Evolutionary conservation across 768 basidiomycete species (phyloP).

Genomic region (Auricularia heimuer): DNA sequence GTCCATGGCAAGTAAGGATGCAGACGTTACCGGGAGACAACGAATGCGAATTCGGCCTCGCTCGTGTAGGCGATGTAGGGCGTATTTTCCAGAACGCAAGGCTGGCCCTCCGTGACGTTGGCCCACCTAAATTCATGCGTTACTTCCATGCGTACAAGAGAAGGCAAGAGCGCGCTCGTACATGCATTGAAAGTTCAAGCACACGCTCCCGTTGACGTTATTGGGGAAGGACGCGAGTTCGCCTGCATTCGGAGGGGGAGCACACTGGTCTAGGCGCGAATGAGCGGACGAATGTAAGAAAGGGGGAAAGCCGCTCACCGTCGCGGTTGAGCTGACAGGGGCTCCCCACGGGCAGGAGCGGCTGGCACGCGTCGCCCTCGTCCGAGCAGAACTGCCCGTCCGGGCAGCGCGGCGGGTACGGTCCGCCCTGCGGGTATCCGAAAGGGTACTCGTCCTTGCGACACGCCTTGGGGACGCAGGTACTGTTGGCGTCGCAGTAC

Average conservation of each 20-base stretch:
- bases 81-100: constrained; percentile 70
- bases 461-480: constrained; percentile 58
- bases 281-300: not conserved
- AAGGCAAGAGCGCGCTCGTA: constrained; percentile 16
- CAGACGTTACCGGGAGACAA: constrained; percentile 61
- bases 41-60: constrained; percentile 54
- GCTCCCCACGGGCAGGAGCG: constrained; percentile 48
- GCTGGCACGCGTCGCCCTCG: constrained; percentile 63
- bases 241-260: constrained; percentile 52
- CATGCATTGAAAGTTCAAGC: constrained; percentile 78
- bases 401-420: constrained; percentile 52
- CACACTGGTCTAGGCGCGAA: constrained; percentile 56
- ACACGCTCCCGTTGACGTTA: constrained; percentile 76
- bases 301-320: constrained; percentile 33
- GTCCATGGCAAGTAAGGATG: not conserved
- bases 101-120: constrained; percentile 54
- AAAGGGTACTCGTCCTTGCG: constrained; percentile 71
- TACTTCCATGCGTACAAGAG: too few relatives aligned
- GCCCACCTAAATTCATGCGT: constrained; percentile 47
- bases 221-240: constrained; percentile 37
- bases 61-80: constrained; percentile 62
- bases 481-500: constrained; percentile 47
- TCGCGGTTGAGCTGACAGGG: constrained; percentile 81
- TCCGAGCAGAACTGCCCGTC: constrained; percentile 71
- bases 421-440: constrained; percentile 40